Base-by-base conservation (phyloP, 805 yeast genomes). In the Sugiyamaella marilandica region DNA sequence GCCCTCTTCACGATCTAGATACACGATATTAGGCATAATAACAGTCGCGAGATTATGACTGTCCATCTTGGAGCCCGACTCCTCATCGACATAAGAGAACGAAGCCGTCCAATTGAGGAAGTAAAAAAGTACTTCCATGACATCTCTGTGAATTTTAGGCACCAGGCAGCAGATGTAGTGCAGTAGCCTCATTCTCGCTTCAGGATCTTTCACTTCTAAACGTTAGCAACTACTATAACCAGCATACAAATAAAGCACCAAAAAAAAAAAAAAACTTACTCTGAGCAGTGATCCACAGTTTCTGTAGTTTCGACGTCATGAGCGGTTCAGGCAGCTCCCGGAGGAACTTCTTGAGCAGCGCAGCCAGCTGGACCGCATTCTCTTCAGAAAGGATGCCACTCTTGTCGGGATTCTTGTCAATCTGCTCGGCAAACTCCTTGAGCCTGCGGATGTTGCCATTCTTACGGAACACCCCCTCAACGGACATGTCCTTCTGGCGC, bases 91-190 rank as follows among this genome's bases (percentile, higher is more conserved):
- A 60, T 88, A 91, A 1, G 97, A 87, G 71, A 94, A 94, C 1
- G 98, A 87, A 0, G 98, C 89, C 1, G 91, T 92, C 98, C 98
- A 94, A 68, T 84, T 84, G 65, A 94, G 80, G 67, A 94, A 94
- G 54, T 84, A 82, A 32, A 91, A 74, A 41, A 94, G 71, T 2
- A 91, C 96, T 65, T 94, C 98, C 35, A 91, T 74, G 46, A 89
- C 75, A 66, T 90, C 95, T 53, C 99, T 78, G 65, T 91, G 85
- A 18, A 81, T 76, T 55, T 83, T 75, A 1, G 97, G 98, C 33
- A 94, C 73, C 76, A 91, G 73, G 49, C 94, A 81, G 64, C 88
- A 86, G 2, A 81, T 79, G 57, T 83, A 72, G 58, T 77, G 87
- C 52, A 83, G 72, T 14, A 85, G 73, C 36, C 85, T 68, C 55